Evolutionary conservation across 192 early-diverging fungal genomes (phyloP).

Genomic region (Ambispora gerdemannii): DNA sequence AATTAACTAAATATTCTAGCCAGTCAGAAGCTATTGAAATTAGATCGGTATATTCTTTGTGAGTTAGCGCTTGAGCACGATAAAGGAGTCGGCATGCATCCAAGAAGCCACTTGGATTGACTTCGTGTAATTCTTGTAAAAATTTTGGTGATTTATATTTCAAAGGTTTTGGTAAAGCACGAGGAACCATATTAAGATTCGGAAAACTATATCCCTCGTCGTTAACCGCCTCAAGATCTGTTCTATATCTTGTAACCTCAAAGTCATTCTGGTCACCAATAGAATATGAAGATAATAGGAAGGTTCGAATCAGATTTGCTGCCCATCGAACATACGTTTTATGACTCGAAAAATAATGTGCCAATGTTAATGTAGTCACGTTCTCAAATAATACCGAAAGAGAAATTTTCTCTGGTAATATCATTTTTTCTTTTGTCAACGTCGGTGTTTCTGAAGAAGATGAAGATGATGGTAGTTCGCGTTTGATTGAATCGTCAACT

Average conservation of each 20-base stretch:
- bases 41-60: constrained; percentile 57
- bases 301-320: constrained; percentile 53
- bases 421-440: not conserved
- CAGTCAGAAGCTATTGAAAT: constrained; percentile 48
- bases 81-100: constrained; percentile 53
- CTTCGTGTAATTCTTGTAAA: constrained; percentile 46
- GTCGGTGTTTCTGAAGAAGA: not conserved
- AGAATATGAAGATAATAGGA: constrained; percentile 45
- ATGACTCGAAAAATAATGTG: constrained; percentile 53
- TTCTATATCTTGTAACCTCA: constrained; percentile 39
- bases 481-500: not conserved
- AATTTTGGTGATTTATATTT: not conserved
- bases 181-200: constrained; percentile 48
- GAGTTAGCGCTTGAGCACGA: constrained; percentile 48
- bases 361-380: constrained; percentile 51
- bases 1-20: constrained; percentile 54
- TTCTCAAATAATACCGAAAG: constrained; percentile 45
- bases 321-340: constrained; percentile 50
- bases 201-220: constrained; percentile 66
- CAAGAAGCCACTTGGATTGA: constrained; percentile 48
- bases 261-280: constrained; percentile 50
- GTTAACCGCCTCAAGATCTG: constrained; percentile 49
- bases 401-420: constrained; percentile 28
- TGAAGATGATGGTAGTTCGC: not conserved
- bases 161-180: constrained; percentile 44